Evolutionary conservation across 2,329 filamentous ascomycete genomes (phyloP).

Genomic region (Tolypocladium ophioglossoides): DNA sequence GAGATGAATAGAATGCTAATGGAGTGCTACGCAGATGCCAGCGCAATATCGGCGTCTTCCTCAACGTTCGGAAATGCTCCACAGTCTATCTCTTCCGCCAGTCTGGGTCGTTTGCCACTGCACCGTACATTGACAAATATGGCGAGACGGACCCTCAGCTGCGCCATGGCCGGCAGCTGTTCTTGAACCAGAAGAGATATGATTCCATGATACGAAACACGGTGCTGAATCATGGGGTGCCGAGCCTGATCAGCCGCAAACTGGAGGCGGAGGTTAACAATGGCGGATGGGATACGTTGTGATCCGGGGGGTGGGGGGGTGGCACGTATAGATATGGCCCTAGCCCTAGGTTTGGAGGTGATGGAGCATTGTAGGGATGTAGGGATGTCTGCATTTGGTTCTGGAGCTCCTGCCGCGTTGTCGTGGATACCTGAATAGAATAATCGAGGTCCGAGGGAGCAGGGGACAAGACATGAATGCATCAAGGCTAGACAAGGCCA

Average conservation of each 20-base stretch:
- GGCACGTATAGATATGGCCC: neutral
- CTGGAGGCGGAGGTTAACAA: slow-evolving; percentile 94
- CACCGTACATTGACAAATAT: slow-evolving; percentile 91
- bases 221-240: slow-evolving; percentile 79
- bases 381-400: neutral
- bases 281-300: slow-evolving; percentile 81
- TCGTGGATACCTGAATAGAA: neutral
- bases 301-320: slow-evolving; percentile 3
- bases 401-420: neutral
- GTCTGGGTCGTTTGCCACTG: slow-evolving; percentile 74
- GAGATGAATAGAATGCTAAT: neutral
- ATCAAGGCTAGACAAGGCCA: neutral
- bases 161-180: slow-evolving; percentile 77
- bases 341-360: no score
- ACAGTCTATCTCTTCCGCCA: slow-evolving; percentile 76
- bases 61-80: slow-evolving; percentile 94
- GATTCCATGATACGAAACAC: slow-evolving; percentile 77
- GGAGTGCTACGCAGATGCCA: slow-evolving; percentile 54
- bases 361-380: neutral
- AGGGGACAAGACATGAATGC: neutral
- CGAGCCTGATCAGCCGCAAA: slow-evolving; percentile 79
- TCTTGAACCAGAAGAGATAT: slow-evolving; percentile 87
- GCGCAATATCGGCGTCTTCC: slow-evolving; percentile 80
- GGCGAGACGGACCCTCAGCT: slow-evolving; percentile 92
- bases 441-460: neutral